Evolutionary conservation across 441 rosid genomes (phyloP).

Genomic region (Oxalis stricta): DNA sequence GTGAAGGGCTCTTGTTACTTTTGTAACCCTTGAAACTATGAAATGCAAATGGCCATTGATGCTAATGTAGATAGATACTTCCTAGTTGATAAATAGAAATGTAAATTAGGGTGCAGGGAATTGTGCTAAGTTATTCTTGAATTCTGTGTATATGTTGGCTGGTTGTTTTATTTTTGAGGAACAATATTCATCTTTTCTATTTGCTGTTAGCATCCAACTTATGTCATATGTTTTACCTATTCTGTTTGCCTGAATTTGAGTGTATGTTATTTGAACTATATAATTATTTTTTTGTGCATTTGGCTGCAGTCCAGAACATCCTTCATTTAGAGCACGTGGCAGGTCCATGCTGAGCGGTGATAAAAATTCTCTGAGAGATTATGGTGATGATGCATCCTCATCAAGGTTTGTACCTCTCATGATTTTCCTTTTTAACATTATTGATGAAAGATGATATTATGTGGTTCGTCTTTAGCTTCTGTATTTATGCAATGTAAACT

Average conservation of each 20-base stretch:
- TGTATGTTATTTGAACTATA: neutral
- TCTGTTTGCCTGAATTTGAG: neutral
- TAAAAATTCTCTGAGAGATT: constrained; percentile 52
- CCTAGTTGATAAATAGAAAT: no score
- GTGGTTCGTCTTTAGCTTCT: no score
- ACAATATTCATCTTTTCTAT: neutral
- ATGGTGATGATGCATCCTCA: constrained; percentile 45
- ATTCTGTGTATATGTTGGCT: no score
- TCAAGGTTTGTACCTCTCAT: constrained; percentile 52
- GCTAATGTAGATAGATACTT: no score
- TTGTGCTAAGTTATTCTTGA: no score
- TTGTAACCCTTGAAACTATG: no score
- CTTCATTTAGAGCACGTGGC: constrained; percentile 75
- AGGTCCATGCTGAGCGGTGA: constrained; percentile 90
- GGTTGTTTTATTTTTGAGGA: neutral
- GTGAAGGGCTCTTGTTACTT: no score
- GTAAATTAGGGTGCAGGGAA: no score
- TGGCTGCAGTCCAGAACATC: constrained; percentile 92
- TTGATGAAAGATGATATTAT: no score
- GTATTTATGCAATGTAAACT: constrained; percentile 9
- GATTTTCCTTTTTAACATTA: no score
- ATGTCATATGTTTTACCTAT: neutral
- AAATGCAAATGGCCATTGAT: no score
- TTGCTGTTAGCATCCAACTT: no score
- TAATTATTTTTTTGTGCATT: constrained; percentile 7